Evolutionary conservation across 139 green algal genomes (phyloP).

Genomic region (Deuterostichococcus epilithicus): DNA sequence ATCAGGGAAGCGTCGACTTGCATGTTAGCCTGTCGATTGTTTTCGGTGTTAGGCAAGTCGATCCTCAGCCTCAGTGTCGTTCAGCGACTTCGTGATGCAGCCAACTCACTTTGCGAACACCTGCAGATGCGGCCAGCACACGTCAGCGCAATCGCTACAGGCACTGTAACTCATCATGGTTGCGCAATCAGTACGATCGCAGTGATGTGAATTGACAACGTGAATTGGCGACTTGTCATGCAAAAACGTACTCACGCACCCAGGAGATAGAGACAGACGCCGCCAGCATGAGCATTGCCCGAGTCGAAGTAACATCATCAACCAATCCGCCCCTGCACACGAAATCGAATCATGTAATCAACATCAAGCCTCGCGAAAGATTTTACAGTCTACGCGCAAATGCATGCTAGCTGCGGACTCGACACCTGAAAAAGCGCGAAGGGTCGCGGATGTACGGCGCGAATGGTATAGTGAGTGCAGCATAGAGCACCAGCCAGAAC

Average conservation of each 20-base stretch:
- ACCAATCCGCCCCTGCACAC: constrained; percentile 18
- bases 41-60: not conserved
- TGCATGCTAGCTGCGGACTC: not conserved
- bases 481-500: constrained; percentile 27
- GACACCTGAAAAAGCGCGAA: constrained; percentile 13
- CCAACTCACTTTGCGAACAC: constrained; percentile 25
- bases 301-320: not conserved
- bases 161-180: too few relatives aligned
- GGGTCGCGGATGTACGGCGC: constrained; percentile 13
- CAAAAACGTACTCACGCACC: too few relatives aligned
- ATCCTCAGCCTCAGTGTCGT: too few relatives aligned
- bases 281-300: constrained; percentile 12
- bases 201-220: too few relatives aligned
- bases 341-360: not conserved
- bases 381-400: not conserved
- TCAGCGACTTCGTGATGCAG: too few relatives aligned
- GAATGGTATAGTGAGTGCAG: constrained; percentile 20
- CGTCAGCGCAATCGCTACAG: too few relatives aligned
- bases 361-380: not conserved
- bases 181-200: too few relatives aligned
- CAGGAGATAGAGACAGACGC: constrained; percentile 16
- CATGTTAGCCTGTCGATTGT: not conserved
- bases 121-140: too few relatives aligned
- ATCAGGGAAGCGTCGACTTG: too few relatives aligned
- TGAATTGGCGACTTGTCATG: too few relatives aligned